Base-by-base conservation (phyloP, 208 protist genomes). In the Angomonas desouzai region DNA sequence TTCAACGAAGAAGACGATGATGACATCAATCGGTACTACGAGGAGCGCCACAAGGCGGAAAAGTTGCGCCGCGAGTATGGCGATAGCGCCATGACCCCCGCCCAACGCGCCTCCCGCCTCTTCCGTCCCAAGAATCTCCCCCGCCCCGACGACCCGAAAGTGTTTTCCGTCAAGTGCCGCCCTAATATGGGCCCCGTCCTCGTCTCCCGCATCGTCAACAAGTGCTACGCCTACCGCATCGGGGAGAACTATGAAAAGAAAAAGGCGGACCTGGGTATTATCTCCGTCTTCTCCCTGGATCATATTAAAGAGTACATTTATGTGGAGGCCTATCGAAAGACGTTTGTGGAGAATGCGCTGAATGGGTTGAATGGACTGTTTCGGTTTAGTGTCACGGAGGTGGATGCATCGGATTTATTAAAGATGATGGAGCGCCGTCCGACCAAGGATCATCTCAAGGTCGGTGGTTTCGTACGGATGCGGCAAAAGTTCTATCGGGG, bases 271-370 rank as follows among this genome's bases (percentile, higher is more conserved):
- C 74, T 97, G 28, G 89, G 89, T 58, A 92, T 97, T 61, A 92
- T 95, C 51, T 97, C 92, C n/a, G 89, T 90, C 28, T 97, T 97
- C 64, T 77, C 77, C 48, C 72, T 94, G 1, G 92, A 97, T 71
- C 92, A 94, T 66, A 81, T 95, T 51, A 89, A 89, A 51, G 89
- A 97, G 76, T 97, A 95, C 75, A 93, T 97, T 29, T 97, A 97
- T 64, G 75, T 97, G 10, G 89, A 97, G 76, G 84, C 92, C 11
- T 83, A 93, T 61, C 85, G 92, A 3, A 89, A 95, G 70, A 64
- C 79, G 36, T 94, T 95, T 74, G 92, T 97, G 23, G 81, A 91
- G 72, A 91, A 91, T 61, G 87, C 86, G 32, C 62, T 97, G 29
- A 91, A 87, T 63, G 92, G 92, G 4, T 71, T 97, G 27, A 85